Evolutionary conservation across 495 filamentous ascomycete species (phyloP).

Genomic region (Oidiodendron maius): DNA sequence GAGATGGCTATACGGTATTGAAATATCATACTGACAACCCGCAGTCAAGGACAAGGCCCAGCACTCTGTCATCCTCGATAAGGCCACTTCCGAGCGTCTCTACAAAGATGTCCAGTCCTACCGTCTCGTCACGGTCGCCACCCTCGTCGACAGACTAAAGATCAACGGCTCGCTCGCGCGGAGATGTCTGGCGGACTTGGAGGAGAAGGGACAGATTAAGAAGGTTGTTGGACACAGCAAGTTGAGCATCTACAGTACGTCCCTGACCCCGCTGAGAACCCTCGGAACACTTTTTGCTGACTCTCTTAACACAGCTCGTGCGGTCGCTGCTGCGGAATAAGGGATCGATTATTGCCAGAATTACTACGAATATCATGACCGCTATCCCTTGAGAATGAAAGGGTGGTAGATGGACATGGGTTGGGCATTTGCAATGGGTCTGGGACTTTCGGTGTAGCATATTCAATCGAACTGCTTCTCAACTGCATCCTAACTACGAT

Average conservation of each 20-base stretch:
- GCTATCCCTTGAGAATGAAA: constrained; percentile 15
- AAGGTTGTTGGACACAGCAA: constrained; percentile 95
- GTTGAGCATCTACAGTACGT: constrained; percentile 97
- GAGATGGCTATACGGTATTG: not conserved
- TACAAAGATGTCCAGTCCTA: constrained; percentile 99
- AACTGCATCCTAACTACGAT: constrained; percentile 7
- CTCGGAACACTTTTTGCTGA: not conserved
- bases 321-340: constrained; percentile 54
- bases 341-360: constrained; percentile 8
- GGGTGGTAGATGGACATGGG: constrained; percentile 18
- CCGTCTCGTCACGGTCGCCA: constrained; percentile 97
- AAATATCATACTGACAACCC: not conserved
- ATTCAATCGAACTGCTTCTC: constrained; percentile 23
- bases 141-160: constrained; percentile 98
- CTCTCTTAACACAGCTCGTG: constrained; percentile 43
- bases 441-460: constrained; percentile 28
- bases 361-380: constrained; percentile 26
- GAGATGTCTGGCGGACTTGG: constrained; percentile 82
- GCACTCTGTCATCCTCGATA: constrained; percentile 80
- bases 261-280: not conserved
- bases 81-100: constrained; percentile 80
- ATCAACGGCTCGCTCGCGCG: constrained; percentile 98
- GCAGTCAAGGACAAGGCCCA: constrained; percentile 99
- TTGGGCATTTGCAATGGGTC: constrained; percentile 25
- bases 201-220: constrained; percentile 98